Conservation (phyloP, 2,329 filamentous ascomycete species). For the Aspergillus hiratsukae region DNA sequence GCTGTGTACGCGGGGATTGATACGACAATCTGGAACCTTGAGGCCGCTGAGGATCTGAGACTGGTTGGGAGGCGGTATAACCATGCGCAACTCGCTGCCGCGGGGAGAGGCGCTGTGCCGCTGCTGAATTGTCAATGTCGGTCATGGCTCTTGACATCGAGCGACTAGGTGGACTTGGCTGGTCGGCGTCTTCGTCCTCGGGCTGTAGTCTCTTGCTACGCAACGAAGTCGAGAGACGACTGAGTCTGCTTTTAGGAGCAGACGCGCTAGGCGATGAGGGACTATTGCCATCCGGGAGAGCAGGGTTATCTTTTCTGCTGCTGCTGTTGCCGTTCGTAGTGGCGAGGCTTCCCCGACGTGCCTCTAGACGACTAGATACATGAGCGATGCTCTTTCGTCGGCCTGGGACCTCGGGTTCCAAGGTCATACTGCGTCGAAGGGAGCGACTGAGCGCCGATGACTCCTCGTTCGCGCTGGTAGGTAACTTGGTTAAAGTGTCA, state of each 20-base stretch:
- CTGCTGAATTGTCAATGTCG: slow-evolving; percentile 31
- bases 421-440: slow-evolving; percentile 35
- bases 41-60: slow-evolving; percentile 21
- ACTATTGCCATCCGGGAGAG: slow-evolving; percentile 5
- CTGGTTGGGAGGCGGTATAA: slow-evolving; percentile 22
- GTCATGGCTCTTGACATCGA: slow-evolving; percentile 42
- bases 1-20: slow-evolving; percentile 20
- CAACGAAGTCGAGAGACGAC: slow-evolving; percentile 37
- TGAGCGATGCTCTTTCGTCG: slow-evolving; percentile 25
- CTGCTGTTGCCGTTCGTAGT: slow-evolving; percentile 15
- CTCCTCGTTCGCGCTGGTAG: slow-evolving; percentile 23
- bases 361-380: slow-evolving; percentile 32
- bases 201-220: slow-evolving; percentile 33
- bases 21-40: slow-evolving; percentile 18
- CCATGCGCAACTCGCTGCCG: slow-evolving; percentile 32
- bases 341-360: slow-evolving; percentile 37
- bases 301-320: slow-evolving; percentile 2
- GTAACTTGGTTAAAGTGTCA: slow-evolving; percentile 13
- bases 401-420: slow-evolving; percentile 33
- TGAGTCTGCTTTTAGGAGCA: slow-evolving; percentile 34
- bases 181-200: slow-evolving; percentile 34
- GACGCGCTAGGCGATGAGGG: slow-evolving; percentile 12
- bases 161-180: slow-evolving; percentile 27
- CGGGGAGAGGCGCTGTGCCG: slow-evolving; percentile 24
- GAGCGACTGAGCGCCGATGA: slow-evolving; percentile 23